Conservation (phyloP, 2,329 filamentous ascomycete species). For the Penicillium sp. region DNA sequence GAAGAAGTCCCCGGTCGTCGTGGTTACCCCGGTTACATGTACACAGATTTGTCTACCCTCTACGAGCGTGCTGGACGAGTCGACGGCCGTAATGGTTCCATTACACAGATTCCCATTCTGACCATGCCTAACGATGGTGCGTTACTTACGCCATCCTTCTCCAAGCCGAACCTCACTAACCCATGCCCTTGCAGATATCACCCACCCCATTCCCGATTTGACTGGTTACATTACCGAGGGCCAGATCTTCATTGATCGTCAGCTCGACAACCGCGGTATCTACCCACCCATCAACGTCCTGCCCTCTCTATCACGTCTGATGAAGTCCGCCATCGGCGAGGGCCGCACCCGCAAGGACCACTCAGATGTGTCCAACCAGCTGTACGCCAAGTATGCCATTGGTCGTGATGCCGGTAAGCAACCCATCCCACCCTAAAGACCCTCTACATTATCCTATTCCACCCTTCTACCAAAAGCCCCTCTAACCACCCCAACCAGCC, state of each 20-base stretch:
- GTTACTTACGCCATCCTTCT: conserved; percentile 8
- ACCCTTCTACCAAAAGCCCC: too few relatives aligned
- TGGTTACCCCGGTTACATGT: conserved; percentile 99
- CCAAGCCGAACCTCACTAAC: not conserved
- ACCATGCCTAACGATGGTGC: conserved; percentile 97
- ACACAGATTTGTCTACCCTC: conserved; percentile 99
- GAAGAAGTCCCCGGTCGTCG: conserved; percentile 99
- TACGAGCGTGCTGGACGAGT: conserved; percentile 99
- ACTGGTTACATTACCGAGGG: conserved; percentile 99
- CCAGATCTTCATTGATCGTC: conserved; percentile 95
- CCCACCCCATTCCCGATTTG: conserved; percentile 96
- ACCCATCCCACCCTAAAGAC: not conserved
- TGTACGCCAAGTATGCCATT: conserved; percentile 99
- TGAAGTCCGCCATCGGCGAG: conserved; percentile 99
- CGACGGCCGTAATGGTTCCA: conserved; percentile 92
- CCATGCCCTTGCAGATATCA: conserved; percentile 67
- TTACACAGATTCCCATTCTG: conserved; percentile 97
- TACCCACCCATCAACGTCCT: conserved; percentile 99
- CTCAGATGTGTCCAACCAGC: conserved; percentile 97
- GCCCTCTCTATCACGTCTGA: conserved; percentile 95
- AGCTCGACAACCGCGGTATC: conserved; percentile 91
- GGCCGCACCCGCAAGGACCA: conserved; percentile 96
- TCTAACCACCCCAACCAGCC: conserved; percentile 47
- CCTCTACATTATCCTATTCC: too few relatives aligned
- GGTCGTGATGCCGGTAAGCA: conserved; percentile 76